Conservation (phyloP, 2,329 filamentous ascomycete genomes). For the Neopestalotiopsis clavispora region DNA sequence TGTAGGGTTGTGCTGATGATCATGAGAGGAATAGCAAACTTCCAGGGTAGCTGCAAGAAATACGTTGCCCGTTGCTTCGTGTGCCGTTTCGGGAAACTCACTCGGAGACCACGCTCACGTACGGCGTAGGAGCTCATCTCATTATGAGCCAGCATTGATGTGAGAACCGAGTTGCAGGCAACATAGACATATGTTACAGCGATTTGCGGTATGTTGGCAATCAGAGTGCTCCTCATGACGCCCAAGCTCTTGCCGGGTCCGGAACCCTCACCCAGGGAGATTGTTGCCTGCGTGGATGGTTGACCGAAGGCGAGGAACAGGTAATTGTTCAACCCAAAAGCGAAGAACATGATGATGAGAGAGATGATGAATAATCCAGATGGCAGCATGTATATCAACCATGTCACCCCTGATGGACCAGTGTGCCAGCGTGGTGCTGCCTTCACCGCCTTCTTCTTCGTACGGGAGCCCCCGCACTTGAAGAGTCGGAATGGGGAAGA, state of each 20-base stretch:
- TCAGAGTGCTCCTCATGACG: neutral
- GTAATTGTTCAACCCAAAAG: neutral
- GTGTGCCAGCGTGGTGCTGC: slow-evolving; percentile 16
- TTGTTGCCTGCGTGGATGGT: slow-evolving; percentile 5
- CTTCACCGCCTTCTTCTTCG: neutral
- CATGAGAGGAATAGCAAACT: slow-evolving; percentile 13
- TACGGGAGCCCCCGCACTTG: neutral
- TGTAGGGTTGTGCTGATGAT: slow-evolving; percentile 9
- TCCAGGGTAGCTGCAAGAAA: slow-evolving; percentile 8
- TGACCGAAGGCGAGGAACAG: slow-evolving; percentile 10
- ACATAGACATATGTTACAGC: slow-evolving; percentile 13
- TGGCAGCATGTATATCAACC: slow-evolving; percentile 9
- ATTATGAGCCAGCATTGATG: slow-evolving; percentile 16
- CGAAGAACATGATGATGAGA: slow-evolving; percentile 11
- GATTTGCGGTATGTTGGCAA: slow-evolving; percentile 14
- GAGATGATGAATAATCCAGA: neutral
- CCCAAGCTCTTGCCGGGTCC: slow-evolving; percentile 4
- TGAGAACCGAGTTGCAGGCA: slow-evolving; percentile 15
- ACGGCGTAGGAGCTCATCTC: slow-evolving; percentile 18
- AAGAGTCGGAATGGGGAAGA: neutral
- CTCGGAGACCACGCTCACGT: slow-evolving; percentile 12
- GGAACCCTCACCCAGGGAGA: neutral
- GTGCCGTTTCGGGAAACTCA: slow-evolving; percentile 6
- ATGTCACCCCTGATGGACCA: neutral
- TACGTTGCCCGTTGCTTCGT: slow-evolving; percentile 9